Evolutionary conservation across 2,329 filamentous ascomycete genomes (phyloP), one percentile per base, ranked within the genome.

Genomic region (Dactylellina drechsleri): DNA sequence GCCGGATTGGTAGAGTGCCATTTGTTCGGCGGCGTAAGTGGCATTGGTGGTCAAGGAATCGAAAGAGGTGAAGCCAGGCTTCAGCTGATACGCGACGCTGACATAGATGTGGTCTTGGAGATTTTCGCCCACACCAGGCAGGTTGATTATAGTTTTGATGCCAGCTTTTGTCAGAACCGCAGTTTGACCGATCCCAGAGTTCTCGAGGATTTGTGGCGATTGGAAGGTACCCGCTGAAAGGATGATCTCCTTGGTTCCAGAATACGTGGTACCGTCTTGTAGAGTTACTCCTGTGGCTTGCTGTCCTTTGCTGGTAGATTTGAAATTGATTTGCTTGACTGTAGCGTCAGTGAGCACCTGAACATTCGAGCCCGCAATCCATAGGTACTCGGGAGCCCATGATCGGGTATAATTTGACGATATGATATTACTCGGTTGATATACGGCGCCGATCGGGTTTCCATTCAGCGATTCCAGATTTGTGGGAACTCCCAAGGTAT

Each of bases 291-390:
- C 18, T 86, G 84, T 76, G 86, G 83, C 58, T 40, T 74, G 62
- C 49, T 74, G 57, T n/a, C 67, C 77, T 41, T 67, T 73, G 47
- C 66, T 73, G 3, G 59, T 68, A 10, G 60, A 59, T 28, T 71
- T 71, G 61, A 96, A 86, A 79, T 94, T 91, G 81, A 97, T 83
- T 82, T 90, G 91, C 81, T 88, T 91, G 75, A 96, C 93, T 89
- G 92, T 95, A 26, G 92, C 91, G 80, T 96, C 90, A 80, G 92
- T 96, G 73, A 97, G 85, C 75, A 97, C 86, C 43, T 91, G 95
- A 81, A 97, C 83, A 84, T 97, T 97, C 10, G 47, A 6, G 4
- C 62, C 62, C 1, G 70, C 70, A 20, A 75, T 67, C 64, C 58
- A 75, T 16, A 75, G 52, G 16, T 75, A 75, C 45, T 75, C 70